Evolutionary conservation across 2,329 filamentous ascomycete species (phyloP), one percentile per base, ranked within the genome.

Genomic region (Curvularia lunata): DNA sequence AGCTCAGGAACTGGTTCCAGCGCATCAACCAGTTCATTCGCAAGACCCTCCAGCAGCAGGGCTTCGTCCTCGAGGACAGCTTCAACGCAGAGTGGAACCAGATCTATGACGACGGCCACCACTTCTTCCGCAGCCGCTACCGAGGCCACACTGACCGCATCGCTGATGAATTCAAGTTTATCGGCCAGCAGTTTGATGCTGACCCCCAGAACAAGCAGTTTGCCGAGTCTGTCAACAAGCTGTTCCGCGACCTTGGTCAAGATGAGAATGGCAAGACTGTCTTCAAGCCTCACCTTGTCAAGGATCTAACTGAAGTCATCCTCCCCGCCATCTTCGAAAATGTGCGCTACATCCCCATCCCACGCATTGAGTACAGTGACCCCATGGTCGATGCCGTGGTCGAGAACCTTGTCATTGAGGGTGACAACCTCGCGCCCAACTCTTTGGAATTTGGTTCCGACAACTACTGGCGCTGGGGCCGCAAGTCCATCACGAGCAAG

Each of bases 401-500:
- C 43, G 95, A 99, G 82, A 99, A 99, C 77, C 82, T 99, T 10
- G 90, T 97, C 45, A 85, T 99, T 51, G 95, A 99, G 81, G 93
- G 91, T 65, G 93, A 98, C 82, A 99, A 99, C 80, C 88, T 99
- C 68, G 92, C 93, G 80, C 95, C 95, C 63, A 99, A 99, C 69
- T 84, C 94, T 5, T 78, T 96, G 38, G 94, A 99, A 77, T 84
- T 98, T 61, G 86, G 88, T 58, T 95, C 88, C 74, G 93, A 98
- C 80, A 95, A 98, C 82, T 96, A 95, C 82, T 92, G 93, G 86
- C 88, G 91, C 66, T 97, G 91, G 88, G 95, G 94, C 37, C 92
- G 95, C 74, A 97, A 96, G 87, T 89, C 88, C 75, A 84, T 92
- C 68, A 82, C 85, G 69, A 96, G 85, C 83, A 91, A 89, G 82